phyloP scores from a whole-genome alignment of 495 filamentous ascomycete species.

The Penicillium lagena region DNA sequence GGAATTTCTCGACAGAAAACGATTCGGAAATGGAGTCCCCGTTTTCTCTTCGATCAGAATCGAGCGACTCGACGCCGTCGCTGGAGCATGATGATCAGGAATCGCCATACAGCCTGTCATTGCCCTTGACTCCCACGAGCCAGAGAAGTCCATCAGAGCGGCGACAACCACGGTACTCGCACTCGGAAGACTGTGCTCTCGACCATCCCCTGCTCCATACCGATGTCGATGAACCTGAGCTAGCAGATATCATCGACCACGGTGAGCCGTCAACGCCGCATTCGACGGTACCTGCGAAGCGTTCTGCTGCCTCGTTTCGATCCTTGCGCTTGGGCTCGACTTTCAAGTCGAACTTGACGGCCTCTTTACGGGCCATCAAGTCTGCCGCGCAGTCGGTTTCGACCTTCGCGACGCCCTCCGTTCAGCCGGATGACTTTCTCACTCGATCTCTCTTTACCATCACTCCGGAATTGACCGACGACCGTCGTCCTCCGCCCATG shows the following conservation, averaged over 20 bases:
- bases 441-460: conserved; percentile 77
- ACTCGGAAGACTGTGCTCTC: conserved; percentile 45
- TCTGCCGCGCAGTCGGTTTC: conserved; percentile 82
- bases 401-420: conserved; percentile 61
- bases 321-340: conserved; percentile 42
- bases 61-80: conserved; percentile 57
- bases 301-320: conserved; percentile 14
- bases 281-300: conserved; percentile 11
- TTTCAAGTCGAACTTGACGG: conserved; percentile 92
- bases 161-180: conserved; percentile 33
- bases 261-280: conserved; percentile 13
- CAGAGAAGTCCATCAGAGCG: conserved; percentile 36
- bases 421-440: conserved; percentile 83
- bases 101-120: conserved; percentile 35
- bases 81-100: conserved; percentile 50
- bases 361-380: conserved; percentile 80
- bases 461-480: conserved; percentile 77
- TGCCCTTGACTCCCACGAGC: conserved; percentile 27
- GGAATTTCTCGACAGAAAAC: conserved; percentile 22
- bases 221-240: conserved; percentile 24
- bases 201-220: conserved; percentile 51
- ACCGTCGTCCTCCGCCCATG: conserved; percentile 74
- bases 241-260: conserved; percentile 12
- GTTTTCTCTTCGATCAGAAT: conserved; percentile 46
- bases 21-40: conserved; percentile 33